Conservation (phyloP, 2,329 filamentous ascomycete genomes). For the Aspergillus bombycis region DNA sequence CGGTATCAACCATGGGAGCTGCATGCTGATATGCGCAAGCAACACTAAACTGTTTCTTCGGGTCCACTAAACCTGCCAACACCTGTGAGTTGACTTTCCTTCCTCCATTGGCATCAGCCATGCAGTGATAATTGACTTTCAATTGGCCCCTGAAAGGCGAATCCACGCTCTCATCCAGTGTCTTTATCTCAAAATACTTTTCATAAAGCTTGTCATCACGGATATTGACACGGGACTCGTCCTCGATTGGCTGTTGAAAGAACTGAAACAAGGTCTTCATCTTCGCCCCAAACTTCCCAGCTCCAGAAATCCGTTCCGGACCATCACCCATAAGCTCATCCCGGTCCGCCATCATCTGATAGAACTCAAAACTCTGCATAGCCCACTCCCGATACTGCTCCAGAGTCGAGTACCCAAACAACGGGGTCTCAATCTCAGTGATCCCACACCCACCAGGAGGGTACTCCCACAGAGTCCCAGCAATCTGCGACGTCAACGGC, state of each 20-base stretch:
- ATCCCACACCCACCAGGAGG: constrained; percentile 5
- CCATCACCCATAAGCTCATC: not conserved
- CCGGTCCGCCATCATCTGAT: not conserved
- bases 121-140: not conserved
- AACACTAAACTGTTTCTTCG: not conserved
- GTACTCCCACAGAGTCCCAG: constrained; percentile 3
- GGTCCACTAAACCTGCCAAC: not conserved
- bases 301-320: not conserved
- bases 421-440: not conserved
- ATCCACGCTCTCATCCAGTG: not conserved
- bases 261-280: constrained; percentile 5
- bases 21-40: not conserved
- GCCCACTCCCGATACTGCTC: constrained; percentile 1
- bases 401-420: not conserved
- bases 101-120: not conserved
- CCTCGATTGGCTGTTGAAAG: not conserved
- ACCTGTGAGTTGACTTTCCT: not conserved
- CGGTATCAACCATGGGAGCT: constrained; percentile 1
- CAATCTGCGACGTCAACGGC: not conserved
- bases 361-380: constrained; percentile 5
- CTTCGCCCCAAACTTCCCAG: not conserved
- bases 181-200: not conserved
- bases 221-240: not conserved
- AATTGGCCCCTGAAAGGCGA: not conserved
- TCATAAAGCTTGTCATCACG: not conserved